Evolutionary conservation across 495 filamentous ascomycete species (phyloP).

Genomic region (Hapsidospora chrysogenum): DNA sequence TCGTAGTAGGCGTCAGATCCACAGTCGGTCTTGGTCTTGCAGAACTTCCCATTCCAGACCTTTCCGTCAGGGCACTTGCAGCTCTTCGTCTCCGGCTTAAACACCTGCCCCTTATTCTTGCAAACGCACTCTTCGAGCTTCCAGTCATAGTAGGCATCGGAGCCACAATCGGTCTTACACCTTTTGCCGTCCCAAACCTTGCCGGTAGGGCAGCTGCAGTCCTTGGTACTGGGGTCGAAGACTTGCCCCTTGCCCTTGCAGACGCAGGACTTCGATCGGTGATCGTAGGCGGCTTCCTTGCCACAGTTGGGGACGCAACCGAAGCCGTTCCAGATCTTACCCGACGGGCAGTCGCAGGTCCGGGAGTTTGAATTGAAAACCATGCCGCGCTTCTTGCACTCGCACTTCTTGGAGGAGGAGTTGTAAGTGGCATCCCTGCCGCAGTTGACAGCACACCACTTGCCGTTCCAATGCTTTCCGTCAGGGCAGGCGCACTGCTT

Average conservation of each 20-base stretch:
- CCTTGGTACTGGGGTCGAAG: background rate
- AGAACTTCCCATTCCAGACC: background rate
- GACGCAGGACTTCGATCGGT: background rate
- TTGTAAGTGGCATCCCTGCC: conserved; percentile 1
- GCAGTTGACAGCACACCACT: background rate
- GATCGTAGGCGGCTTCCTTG: conserved; percentile 1
- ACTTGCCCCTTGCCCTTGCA: conserved; percentile 2
- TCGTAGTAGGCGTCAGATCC: background rate
- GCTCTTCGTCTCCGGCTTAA: background rate
- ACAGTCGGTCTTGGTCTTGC: background rate
- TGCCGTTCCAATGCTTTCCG: background rate
- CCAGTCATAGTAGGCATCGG: background rate
- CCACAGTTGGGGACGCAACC: background rate
- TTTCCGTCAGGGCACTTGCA: background rate
- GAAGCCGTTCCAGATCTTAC: background rate
- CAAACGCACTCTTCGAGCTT: background rate
- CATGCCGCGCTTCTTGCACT: background rate
- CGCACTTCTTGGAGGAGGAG: background rate
- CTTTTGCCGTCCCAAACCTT: background rate
- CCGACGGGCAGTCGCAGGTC: background rate
- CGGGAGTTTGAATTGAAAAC: background rate
- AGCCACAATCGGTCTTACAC: conserved; percentile 1
- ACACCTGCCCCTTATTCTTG: conserved; percentile 1
- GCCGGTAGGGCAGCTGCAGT: background rate
- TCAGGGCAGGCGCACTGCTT: background rate